Evolutionary conservation across 805 yeast genomes (phyloP), one percentile per base, ranked within the genome.

Genomic region (Candida morakotiae): DNA sequence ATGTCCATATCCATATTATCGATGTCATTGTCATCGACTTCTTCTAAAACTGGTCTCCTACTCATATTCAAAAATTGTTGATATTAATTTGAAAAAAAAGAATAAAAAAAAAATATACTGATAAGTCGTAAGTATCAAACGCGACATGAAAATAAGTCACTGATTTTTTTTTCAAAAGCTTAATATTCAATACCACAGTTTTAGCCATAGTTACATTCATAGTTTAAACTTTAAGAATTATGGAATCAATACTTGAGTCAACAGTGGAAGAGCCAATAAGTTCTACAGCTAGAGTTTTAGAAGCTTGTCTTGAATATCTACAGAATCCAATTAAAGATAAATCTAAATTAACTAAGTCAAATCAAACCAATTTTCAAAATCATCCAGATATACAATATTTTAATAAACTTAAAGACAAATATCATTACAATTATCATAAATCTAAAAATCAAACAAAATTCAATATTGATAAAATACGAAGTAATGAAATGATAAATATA

Each of bases 1-100:
- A 89, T 69, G 61, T 89, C 96, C 85, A 87, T 83, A 51, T 91
- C 96, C 79, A 87, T 70, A 64, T 88, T 81, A 55, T 89, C 97
- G 62, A 91, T 79, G 50, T 83, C 89, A 46, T 86, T 94, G 52
- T 79, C 84, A 56, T 83, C 88, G 40, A 84, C 79, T 49, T 83
- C 89, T 56, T 84, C 94, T 39, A 84, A 57, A 23, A 65, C 68
- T 9, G 94, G 93, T 81, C 79, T 80, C 30, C 54, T 62, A n/a
- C 22, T 31, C 19, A 3, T 18, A n/a, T 9, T 31, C 23, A 9
- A 21, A 21, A 21, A 21, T 29, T 18, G 34, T 21, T 22, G 26
- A 15, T 13, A 9, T 21, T 21, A 7, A 9, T 11, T 4, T 7
- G 31, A n/a, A 24, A 24, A 24, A 24, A 24, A 24, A 24, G 9